Conservation (phyloP, 129 eudicot species). For the Oenanthe sinensis region DNA sequence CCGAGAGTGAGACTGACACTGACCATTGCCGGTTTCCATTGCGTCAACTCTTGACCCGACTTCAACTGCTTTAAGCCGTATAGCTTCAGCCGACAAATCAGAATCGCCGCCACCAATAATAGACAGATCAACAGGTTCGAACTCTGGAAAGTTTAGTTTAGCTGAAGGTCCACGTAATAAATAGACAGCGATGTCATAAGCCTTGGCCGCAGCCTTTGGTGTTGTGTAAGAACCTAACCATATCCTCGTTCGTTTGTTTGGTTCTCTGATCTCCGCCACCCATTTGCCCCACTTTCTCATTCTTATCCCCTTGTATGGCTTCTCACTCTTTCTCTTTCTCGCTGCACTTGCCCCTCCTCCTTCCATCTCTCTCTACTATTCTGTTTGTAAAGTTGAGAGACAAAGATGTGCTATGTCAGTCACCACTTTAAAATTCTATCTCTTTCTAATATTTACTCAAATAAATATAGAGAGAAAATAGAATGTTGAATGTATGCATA, state of each 20-base stretch:
- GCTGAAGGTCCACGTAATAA: slow-evolving; percentile 77
- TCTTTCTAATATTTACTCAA: no score
- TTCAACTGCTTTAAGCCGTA: not conserved
- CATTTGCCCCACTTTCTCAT: slow-evolving; percentile 99
- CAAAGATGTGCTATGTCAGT: not conserved
- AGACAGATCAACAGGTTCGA: not conserved
- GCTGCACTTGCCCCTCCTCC: slow-evolving; percentile 10
- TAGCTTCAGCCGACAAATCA: slow-evolving; percentile 41
- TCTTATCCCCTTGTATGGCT: slow-evolving; percentile 72
- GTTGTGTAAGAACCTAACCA: slow-evolving; percentile 88
- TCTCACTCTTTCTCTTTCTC: slow-evolving; percentile 37
- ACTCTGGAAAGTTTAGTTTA: slow-evolving; percentile 64
- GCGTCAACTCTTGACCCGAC: slow-evolving; percentile 13
- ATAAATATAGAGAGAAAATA: no score
- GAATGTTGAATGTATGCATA: not conserved
- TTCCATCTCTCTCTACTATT: slow-evolving; percentile 1
- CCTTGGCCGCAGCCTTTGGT: slow-evolving; percentile 83
- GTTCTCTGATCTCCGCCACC: slow-evolving; percentile 92
- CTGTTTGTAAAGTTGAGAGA: not conserved
- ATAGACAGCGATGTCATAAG: slow-evolving; percentile 86
- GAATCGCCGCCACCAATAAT: slow-evolving; percentile 6
- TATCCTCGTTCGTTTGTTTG: slow-evolving; percentile 77
- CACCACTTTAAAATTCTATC: no score
- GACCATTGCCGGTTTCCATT: not conserved
- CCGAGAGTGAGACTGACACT: not conserved